These are phyloP conservation scores for Magnaporthiopsis incrustans DNA, from an alignment of 2,329 filamentous ascomycete species.

Conservation along the genomic window DNA sequence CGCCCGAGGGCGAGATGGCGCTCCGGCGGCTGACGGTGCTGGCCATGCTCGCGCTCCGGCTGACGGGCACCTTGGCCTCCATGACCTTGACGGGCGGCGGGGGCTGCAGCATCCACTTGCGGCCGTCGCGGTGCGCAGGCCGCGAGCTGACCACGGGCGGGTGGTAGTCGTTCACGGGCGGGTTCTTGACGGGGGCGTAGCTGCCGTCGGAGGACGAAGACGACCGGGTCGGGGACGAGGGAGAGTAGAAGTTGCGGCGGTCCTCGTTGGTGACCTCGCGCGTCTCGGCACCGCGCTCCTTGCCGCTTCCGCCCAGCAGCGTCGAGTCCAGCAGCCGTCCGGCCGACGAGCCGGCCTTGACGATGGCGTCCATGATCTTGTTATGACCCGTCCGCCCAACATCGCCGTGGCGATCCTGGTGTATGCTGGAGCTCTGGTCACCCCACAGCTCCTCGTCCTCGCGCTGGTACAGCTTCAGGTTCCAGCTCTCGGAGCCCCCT, in stretches of 20 bases:
- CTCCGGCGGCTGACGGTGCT: conserved; percentile 40
- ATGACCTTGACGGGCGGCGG: conserved; percentile 85
- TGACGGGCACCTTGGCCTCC: conserved; percentile 73
- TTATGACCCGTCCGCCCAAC: conserved; percentile 41
- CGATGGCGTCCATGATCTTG: conserved; percentile 49
- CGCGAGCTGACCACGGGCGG: conserved; percentile 75
- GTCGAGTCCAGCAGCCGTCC: conserved; percentile 45
- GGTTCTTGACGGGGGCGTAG: conserved; percentile 42
- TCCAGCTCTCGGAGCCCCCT: conserved; percentile 52
- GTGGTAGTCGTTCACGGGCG: conserved; percentile 78
- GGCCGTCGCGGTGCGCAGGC: conserved; percentile 60
- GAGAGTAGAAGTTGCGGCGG: conserved; percentile 48
- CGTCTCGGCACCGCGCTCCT: conserved; percentile 33
- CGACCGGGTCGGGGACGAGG: not conserved
- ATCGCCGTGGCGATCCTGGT: conserved; percentile 25
- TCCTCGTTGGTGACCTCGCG: conserved; percentile 35
- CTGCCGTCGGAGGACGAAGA: conserved; percentile 18
- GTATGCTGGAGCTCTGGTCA: conserved; percentile 18
- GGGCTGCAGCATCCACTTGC: conserved; percentile 87
- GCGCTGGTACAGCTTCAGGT: conserved; percentile 70
- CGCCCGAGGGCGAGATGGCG: not conserved
- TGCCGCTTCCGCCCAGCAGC: conserved; percentile 27
- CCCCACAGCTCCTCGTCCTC: conserved; percentile 88
- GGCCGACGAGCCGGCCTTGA: conserved; percentile 49
- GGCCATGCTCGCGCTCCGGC: conserved; percentile 50